Base-by-base conservation (phyloP, 2,329 filamentous ascomycete genomes). In the Calcarisporium arbuscula region DNA sequence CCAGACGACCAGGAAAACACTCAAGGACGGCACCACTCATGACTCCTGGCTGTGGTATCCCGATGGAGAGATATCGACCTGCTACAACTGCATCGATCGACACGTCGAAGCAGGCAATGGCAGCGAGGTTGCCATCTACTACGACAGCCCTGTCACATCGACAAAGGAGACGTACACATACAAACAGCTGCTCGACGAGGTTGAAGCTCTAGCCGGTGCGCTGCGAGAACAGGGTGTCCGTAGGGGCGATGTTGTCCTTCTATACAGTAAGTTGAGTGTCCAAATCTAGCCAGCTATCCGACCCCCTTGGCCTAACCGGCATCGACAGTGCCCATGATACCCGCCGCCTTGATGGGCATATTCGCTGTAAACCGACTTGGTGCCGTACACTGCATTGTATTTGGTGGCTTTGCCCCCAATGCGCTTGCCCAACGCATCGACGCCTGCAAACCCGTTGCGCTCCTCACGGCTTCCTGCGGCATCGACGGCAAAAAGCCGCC, bases 281-380 rank as follows among this genome's bases (percentile, higher is more conserved):
- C 12, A 19, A 7, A 7, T 20, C 11, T 35, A n/a, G 20, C 31
- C n/a, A 15, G 9, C 6, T 18, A 12, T 20, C 17, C 27, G 19
- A 28, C 12, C n/a, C 10, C 37, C 41, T 15, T 39, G 26, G 15
- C 14, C 17, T 17, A n/a, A n/a, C n/a, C n/a, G n/a, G n/a, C n/a
- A n/a, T n/a, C n/a, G n/a, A n/a, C 43, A 86, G 82, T 95, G 89
- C 89, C 89, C 35, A 95, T 95, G 89, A 86, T 95, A 28, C 89
- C 90, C 1, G 81, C 86, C 0, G 85, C 88, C 2, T 57, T 95
- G n/a, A 78, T 94, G 42, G 89, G 84, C 8, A 87, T 92, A 44
- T 75, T 95, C 5, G 88, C 90, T 17, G 76, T 84, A 39, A 79
- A 79, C 41, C 77, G 88, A 8, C 68, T 95, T 1, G 90, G 89